Base-by-base conservation (phyloP, 192 early-diverging fungal species). In the Coemansia sp. region DNA sequence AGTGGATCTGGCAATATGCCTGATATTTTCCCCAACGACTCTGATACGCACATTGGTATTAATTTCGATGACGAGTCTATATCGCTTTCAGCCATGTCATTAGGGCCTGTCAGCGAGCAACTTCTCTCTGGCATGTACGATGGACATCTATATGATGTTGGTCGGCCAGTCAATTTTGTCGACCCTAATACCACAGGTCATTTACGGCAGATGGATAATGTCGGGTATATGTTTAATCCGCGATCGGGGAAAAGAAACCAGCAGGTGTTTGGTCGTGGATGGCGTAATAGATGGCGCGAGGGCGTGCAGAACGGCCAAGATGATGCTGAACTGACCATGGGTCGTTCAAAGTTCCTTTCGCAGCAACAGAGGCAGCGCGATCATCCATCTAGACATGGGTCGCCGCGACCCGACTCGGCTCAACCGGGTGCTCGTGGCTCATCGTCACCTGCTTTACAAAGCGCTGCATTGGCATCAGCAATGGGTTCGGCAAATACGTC, bases 201-300 rank as follows among this genome's bases (percentile, higher is more conserved):
- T 56, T 90, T 95, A 64, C 94, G 95, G 69, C 91, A 87, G 82
- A 91, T 92, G 68, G 94, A 94, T 61, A 94, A 92, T 83, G 94
- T 99, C 4, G 95, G 93, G 1, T 96, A 96, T 61, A 92, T 95
- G n/a, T 88, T 89, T 34, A 97, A 94, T 56, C 90, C 92, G 2
- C 89, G 91, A 5, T 85, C 79, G 25, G 82, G 83, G 20, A 82
- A 75, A 48, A 87, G 96, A 50, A 99, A 97, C 80, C 94, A 93
- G 75, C 74, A 69, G 63, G 64, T 68, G 2, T 82, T 66, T 60
- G 64, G 71, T 10, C 48, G 25, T 16, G 17, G n/a, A 14, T 82
- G 80, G 80, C 60, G 80, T 18, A 14, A 18, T 32, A 49, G 33
- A 14, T 82, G 80, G 80, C 42, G 49, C 25, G 72, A 61, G 12